Evolutionary conservation across 139 green algal genomes (phyloP).

Genomic region (Monoraphidium neglectum): DNA sequence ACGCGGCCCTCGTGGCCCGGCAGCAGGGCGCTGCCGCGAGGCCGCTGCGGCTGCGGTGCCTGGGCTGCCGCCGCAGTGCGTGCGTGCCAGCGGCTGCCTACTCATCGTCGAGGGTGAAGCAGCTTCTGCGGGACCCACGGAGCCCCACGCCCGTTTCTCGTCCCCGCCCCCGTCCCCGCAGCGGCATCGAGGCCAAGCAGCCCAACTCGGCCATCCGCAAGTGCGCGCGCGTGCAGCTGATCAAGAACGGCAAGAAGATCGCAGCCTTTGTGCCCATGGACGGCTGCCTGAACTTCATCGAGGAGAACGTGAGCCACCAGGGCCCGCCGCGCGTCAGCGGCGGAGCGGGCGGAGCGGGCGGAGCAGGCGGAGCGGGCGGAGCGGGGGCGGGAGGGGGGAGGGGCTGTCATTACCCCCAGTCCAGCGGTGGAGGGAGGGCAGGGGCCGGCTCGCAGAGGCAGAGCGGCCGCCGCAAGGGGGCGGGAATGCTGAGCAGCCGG

Average conservation of each 20-base stretch:
- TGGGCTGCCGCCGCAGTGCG: too few relatives aligned
- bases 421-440: too few relatives aligned
- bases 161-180: slow-evolving; percentile 38
- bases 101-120: too few relatives aligned
- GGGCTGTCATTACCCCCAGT: too few relatives aligned
- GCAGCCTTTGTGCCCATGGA: slow-evolving; percentile 99
- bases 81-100: too few relatives aligned
- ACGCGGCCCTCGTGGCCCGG: too few relatives aligned
- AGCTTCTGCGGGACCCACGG: too few relatives aligned
- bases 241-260: slow-evolving; percentile 99
- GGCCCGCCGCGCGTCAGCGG: too few relatives aligned
- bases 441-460: too few relatives aligned
- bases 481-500: too few relatives aligned
- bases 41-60: slow-evolving; percentile 1
- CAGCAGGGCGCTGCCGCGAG: neutral
- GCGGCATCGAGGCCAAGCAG: slow-evolving; percentile 99
- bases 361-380: neutral
- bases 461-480: too few relatives aligned
- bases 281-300: slow-evolving; percentile 99
- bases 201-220: slow-evolving; percentile 99
- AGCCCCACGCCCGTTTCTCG: too few relatives aligned
- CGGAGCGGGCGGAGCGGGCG: slow-evolving; percentile 4
- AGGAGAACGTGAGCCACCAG: slow-evolving; percentile 99
- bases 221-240: slow-evolving; percentile 99
- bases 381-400: neutral